Conservation (phyloP, 305 asterid genomes). For the Fraxinus dipetala region DNA sequence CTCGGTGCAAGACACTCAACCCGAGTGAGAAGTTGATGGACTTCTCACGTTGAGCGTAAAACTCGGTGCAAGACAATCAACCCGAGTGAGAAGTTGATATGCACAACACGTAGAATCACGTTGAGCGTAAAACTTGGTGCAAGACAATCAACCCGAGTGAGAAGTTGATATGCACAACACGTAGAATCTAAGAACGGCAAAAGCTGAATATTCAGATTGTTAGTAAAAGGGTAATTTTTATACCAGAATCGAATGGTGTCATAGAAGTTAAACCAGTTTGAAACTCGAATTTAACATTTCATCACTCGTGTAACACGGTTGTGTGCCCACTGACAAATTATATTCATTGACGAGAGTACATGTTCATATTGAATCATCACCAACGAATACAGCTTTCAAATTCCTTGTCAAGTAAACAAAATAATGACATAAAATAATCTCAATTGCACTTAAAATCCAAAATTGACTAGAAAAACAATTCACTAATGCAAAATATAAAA, state of each 20-base stretch:
- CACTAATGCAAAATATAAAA: constrained; percentile 6
- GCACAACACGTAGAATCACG: neutral
- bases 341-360: neutral
- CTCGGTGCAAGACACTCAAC: too few species aligned
- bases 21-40: too few species aligned
- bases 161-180: neutral
- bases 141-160: neutral
- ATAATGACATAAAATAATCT: neutral
- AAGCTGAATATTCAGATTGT: neutral
- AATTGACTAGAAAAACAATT: neutral
- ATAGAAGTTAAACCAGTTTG: neutral
- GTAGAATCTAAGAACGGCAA: neutral
- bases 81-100: too few species aligned
- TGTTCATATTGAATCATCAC: neutral
- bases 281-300: neutral
- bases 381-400: neutral
- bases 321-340: neutral
- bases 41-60: neutral
- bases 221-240: neutral
- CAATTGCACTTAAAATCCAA: neutral
- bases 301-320: neutral
- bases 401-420: neutral
- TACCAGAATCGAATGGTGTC: neutral
- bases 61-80: neutral
- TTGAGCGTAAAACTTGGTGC: neutral